Base-by-base conservation (phyloP, 2,329 filamentous ascomycete species). In the Teratosphaeria gauchensis region DNA sequence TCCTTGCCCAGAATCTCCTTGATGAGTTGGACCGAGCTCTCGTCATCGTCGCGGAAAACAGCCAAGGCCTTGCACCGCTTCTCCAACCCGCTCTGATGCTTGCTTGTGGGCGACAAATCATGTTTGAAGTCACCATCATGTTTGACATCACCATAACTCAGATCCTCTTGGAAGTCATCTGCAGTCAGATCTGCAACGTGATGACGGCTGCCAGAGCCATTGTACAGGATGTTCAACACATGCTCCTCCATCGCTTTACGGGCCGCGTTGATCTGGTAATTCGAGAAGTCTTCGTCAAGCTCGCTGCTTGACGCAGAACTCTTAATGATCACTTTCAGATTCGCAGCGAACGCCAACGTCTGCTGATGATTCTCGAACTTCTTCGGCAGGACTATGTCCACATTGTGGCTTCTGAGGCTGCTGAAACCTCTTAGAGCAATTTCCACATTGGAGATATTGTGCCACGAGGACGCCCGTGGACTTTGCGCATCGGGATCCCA, bases 361-460 rank as follows among this genome's bases (percentile, higher is more conserved):
- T 38, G 56, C 2, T 9, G 24, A 54, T 70, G 61, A 3, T 31
- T 21, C n/a, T 55, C 46, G 12, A 69, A 24, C 7, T 56, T 56
- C 0, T 33, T 12, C 9, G 68, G 69, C 9, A 69, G 64, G n/a
- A 59, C 46, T 31, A 70, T 61, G 2, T 56, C 28, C 7, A 67
- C 63, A 19, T 64, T 64, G 56, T 71, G 68, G 7, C 66, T 59
- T 1, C 58, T 62, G 16, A 71, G 63, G 7, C 31, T 56, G 2
- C 63, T 53, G 53, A 70, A 66, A 1, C 64, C 64, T 11, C 60
- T 64, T n/a, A 71, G 58, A 16, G 64, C 61, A 19, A 71, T 57
- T 54, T 71, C 63, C 56, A 71, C 51, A 55, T 69, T 66, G 1
- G 65, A 59, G 9, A 69, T 51, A 16, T 57, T 56, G 53, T 69